Evolutionary conservation across 768 basidiomycete genomes (phyloP), one percentile per base, ranked within the genome.

Genomic region (Hirschioporus abietinus): DNA sequence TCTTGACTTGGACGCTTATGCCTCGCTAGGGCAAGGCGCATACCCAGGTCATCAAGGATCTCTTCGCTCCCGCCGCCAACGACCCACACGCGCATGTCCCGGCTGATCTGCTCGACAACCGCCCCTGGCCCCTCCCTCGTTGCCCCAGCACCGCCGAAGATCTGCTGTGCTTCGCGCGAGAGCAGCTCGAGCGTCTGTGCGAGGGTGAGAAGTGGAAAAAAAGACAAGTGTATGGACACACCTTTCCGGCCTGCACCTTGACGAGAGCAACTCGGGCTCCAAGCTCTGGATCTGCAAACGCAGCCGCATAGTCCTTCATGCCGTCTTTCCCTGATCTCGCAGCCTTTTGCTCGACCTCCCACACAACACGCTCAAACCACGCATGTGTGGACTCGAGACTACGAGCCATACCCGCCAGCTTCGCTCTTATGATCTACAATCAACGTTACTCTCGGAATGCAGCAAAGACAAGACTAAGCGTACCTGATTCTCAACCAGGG

Each of bases 1-100:
- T 30, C 30, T 2, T 30, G 30, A 3, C 30, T 30, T 8, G 30
- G 30, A 8, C 30, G 30, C 4, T 8, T 30, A 30, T 30, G 4
- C 12, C 20, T 52, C 42, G 12, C 12, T 1, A 52, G 20, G 2
- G 42, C 60, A 15, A 67, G 63, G 1, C 68, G 68, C 17, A 69
- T 62, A 24, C 67, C 68, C 4, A 68, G 68, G 30, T 69, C 69
- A 35, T 69, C 68, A 9, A 69, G 35, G 35, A 69, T 68, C 30
- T 69, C 69, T 35, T 69, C 68, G 36, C 64, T 65, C 6, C 69
- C 69, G 23, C 69, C 69, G 35, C 69, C 69, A 10, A 69, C 68
- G 18, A 69, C 69, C 27, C 68, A 69, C 18, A 69, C 68, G 7
- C 69, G 64, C 26, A 69, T 24, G 60, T 69, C 69, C n/a, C 69